phyloP scores from a whole-genome alignment of 768 basidiomycete species.

The Tylopilus felleus region DNA sequence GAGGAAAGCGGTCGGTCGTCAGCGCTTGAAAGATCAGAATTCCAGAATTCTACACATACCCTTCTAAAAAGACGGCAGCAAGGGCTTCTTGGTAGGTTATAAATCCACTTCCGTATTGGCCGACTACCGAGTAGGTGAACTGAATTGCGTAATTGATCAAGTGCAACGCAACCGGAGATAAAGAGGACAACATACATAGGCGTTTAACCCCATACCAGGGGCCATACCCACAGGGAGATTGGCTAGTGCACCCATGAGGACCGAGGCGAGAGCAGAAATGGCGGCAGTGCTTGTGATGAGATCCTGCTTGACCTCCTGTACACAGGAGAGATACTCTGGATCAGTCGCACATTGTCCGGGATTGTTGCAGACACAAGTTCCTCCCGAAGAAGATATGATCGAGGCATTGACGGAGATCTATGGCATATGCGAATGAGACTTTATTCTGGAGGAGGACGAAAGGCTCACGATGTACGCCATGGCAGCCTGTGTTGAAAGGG shows the following conservation, averaged over 20 bases:
- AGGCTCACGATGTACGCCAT: conserved; percentile 78
- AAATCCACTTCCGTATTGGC: conserved; percentile 68
- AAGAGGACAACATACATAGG: conserved; percentile 53
- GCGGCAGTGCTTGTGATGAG: conserved; percentile 83
- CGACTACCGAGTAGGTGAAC: conserved; percentile 88
- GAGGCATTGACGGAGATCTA: conserved; percentile 85
- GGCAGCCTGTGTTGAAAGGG: conserved; percentile 46
- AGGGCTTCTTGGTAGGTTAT: conserved; percentile 78
- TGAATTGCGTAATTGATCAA: conserved; percentile 27
- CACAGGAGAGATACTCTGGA: conserved; percentile 51
- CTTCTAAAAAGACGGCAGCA: conserved; percentile 84
- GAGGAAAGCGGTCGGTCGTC: neutral
- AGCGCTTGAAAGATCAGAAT: neutral
- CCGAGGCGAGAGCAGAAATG: conserved; percentile 67
- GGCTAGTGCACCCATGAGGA: conserved; percentile 80
- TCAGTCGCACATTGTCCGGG: conserved; percentile 52
- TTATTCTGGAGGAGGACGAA: neutral
- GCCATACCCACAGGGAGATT: conserved; percentile 91
- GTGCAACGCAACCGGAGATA: neutral
- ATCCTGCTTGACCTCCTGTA: conserved; percentile 63
- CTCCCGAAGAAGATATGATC: conserved; percentile 73
- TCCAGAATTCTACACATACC: conserved; percentile 41
- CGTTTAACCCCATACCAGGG: conserved; percentile 80
- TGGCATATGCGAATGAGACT: neutral
- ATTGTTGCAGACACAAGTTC: conserved; percentile 73